Conservation (phyloP, 2,329 filamentous ascomycete genomes). For the Alternaria viburni region DNA sequence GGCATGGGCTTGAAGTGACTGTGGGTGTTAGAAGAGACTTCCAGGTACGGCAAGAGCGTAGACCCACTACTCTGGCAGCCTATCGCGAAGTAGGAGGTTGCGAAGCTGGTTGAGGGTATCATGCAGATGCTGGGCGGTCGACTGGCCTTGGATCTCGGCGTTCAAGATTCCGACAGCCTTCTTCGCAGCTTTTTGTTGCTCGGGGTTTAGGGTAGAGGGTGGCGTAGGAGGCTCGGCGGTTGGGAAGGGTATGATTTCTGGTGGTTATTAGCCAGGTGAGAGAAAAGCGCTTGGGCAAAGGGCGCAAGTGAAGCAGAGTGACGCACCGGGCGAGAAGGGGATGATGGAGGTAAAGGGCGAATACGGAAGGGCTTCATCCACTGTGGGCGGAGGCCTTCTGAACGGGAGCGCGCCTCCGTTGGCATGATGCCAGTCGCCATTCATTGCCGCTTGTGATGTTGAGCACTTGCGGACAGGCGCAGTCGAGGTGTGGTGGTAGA, state of each 20-base stretch:
- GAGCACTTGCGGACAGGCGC: conserved; percentile 6
- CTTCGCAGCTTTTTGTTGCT: conserved; percentile 59
- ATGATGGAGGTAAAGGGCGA: conserved; percentile 81
- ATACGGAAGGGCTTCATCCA: conserved; percentile 80
- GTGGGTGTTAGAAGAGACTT: conserved; percentile 16
- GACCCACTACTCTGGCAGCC: conserved; percentile 71
- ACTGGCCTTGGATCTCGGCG: conserved; percentile 66
- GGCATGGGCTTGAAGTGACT: conserved; percentile 43
- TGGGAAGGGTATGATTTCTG: conserved; percentile 56
- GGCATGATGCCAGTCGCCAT: conserved; percentile 40
- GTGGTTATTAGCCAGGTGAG: conserved; percentile 30
- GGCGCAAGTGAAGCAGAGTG: conserved; percentile 23
- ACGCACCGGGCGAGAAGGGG: conserved; percentile 75
- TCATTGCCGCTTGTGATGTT: conserved; percentile 27
- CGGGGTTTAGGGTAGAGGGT: conserved; percentile 43
- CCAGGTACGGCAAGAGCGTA: neutral
- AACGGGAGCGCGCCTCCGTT: conserved; percentile 44
- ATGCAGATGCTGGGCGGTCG: conserved; percentile 70
- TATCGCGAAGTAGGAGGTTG: conserved; percentile 73
- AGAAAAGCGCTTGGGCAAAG: conserved; percentile 13
- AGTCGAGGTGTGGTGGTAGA: conserved; percentile 1
- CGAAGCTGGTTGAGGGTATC: conserved; percentile 77
- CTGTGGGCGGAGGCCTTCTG: conserved; percentile 54
- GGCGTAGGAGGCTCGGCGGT: conserved; percentile 50
- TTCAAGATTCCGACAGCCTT: conserved; percentile 72